Evolutionary conservation across 306 rosid species (phyloP).

Genomic region (Inga leiocalycina): DNA sequence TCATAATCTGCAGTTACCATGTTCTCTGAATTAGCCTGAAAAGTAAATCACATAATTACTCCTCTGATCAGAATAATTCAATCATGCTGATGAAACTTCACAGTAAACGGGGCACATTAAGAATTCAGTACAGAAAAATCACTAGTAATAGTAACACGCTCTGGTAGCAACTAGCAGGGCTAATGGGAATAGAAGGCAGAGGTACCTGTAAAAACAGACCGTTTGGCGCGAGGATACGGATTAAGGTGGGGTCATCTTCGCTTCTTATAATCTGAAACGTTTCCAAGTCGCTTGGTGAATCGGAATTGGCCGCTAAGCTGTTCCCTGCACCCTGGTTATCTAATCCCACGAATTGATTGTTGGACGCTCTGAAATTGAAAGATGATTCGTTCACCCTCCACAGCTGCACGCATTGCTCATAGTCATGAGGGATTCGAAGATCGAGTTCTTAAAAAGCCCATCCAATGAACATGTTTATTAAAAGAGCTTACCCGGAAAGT

Average conservation of each 20-base stretch:
- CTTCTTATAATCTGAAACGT: slow-evolving; percentile 59
- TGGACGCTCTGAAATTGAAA: slow-evolving; percentile 59
- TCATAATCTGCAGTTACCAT: slow-evolving; percentile 45
- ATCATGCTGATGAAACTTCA: neutral
- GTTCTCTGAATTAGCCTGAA: slow-evolving; percentile 51
- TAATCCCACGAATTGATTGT: slow-evolving; percentile 58
- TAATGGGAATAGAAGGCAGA: neutral
- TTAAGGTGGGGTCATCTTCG: slow-evolving; percentile 38
- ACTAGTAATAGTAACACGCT: neutral
- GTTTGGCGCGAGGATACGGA: slow-evolving; percentile 57
- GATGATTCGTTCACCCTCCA: slow-evolving; percentile 62
- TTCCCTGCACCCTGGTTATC: slow-evolving; percentile 32
- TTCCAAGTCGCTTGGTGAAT: slow-evolving; percentile 45
- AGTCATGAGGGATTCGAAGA: neutral
- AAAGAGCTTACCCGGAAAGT: slow-evolving; percentile 56
- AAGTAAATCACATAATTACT: neutral
- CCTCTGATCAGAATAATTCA: neutral
- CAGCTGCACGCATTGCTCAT: slow-evolving; percentile 38
- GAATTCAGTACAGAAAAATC: neutral
- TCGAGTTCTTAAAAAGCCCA: neutral
- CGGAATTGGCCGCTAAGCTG: slow-evolving; percentile 39
- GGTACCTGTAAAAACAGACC: slow-evolving; percentile 66
- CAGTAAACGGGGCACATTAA: neutral
- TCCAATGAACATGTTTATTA: neutral
- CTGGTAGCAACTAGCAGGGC: neutral